Evolutionary conservation across 441 rosid genomes (phyloP).

Genomic region (Eugenia klotzschiana): DNA sequence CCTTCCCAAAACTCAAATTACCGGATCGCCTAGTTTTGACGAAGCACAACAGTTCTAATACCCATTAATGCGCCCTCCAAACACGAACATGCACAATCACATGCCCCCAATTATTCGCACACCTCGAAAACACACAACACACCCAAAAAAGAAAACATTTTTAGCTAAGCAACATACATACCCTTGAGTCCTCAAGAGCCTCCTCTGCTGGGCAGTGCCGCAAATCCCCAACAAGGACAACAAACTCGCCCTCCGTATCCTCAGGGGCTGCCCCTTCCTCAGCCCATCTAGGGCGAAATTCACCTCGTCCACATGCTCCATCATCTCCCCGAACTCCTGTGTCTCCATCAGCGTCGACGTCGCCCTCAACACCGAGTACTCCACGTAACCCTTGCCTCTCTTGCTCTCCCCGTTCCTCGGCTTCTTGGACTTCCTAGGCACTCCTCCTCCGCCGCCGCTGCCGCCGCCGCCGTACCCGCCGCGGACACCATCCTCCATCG

Average conservation of each 20-base stretch:
- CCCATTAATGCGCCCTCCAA: not conserved
- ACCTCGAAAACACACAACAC: not conserved
- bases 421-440: conserved; percentile 23
- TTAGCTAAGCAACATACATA: conserved; percentile 9
- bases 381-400: not conserved
- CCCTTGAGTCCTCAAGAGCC: conserved; percentile 67
- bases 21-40: not conserved
- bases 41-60: not conserved
- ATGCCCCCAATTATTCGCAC: not conserved
- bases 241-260: conserved; percentile 77
- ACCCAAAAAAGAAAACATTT: not conserved
- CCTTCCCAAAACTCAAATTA: not conserved
- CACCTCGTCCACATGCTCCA: conserved; percentile 97
- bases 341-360: conserved; percentile 86
- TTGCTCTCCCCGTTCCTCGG: conserved; percentile 15
- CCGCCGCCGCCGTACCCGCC: conserved; percentile 1
- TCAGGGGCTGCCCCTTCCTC: conserved; percentile 57
- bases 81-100: not conserved
- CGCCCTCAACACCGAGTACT: conserved; percentile 17
- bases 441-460: too few species aligned
- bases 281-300: conserved; percentile 90
- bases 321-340: conserved; percentile 94
- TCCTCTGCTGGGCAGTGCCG: conserved; percentile 50
- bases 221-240: conserved; percentile 69
- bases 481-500: not conserved